Evolutionary conservation across 805 yeast genomes (phyloP).

Genomic region (Diddensiella santjacobensis): DNA sequence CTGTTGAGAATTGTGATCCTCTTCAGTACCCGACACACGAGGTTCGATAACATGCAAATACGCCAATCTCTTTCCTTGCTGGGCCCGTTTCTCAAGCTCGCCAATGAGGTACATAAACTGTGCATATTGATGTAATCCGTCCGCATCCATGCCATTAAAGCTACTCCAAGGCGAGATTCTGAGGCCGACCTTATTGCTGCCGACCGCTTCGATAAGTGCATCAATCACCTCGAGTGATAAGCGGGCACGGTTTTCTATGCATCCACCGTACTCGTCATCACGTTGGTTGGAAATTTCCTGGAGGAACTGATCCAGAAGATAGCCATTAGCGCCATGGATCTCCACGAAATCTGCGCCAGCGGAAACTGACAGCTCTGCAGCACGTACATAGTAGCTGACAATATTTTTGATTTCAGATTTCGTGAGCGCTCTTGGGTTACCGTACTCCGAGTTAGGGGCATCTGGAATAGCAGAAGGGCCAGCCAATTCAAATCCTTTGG

Average conservation of each 20-base stretch:
- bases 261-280: conserved; percentile 61
- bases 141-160: background rate
- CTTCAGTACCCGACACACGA: conserved; percentile 23
- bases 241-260: conserved; percentile 53
- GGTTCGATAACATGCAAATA: conserved; percentile 41
- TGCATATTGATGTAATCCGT: conserved; percentile 12
- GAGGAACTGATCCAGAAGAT: conserved; percentile 47
- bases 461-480: background rate
- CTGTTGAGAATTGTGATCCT: conserved; percentile 21
- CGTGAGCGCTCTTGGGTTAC: conserved; percentile 34
- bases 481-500: background rate
- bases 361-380: conserved; percentile 50
- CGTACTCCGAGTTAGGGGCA: background rate
- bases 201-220: conserved; percentile 48
- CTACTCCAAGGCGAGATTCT: conserved; percentile 39
- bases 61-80: conserved; percentile 35
- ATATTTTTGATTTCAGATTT: conserved; percentile 41
- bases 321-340: conserved; percentile 64
- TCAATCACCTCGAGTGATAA: conserved; percentile 51
- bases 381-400: conserved; percentile 45
- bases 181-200: conserved; percentile 38
- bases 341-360: conserved; percentile 64
- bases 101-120: conserved; percentile 39
- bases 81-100: conserved; percentile 40
- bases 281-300: conserved; percentile 45